phyloP scores from a whole-genome alignment of 2,329 filamentous ascomycete species.

The Allantophomopsis lycopodina region DNA sequence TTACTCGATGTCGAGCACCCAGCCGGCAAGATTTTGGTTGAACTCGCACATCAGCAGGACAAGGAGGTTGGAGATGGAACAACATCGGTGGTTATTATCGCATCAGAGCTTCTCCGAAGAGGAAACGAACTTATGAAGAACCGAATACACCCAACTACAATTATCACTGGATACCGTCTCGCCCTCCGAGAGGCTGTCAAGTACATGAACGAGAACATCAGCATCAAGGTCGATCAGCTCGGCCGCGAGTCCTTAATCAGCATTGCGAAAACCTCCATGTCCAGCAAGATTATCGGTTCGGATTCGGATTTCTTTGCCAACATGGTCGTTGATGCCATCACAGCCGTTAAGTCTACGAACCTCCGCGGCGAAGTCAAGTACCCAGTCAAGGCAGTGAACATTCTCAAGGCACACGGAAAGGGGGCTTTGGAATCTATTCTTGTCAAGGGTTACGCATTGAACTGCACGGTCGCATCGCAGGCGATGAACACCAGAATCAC shows the following conservation, averaged over 20 bases:
- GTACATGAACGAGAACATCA: slow-evolving; percentile 98
- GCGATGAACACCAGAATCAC: slow-evolving; percentile 89
- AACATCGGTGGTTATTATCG: slow-evolving; percentile 94
- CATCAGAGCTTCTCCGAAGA: slow-evolving; percentile 82
- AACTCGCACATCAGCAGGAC: slow-evolving; percentile 95
- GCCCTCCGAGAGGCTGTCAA: slow-evolving; percentile 92
- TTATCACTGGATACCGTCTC: slow-evolving; percentile 95
- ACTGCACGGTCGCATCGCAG: slow-evolving; percentile 97
- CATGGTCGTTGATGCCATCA: slow-evolving; percentile 95
- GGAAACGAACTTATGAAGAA: slow-evolving; percentile 99
- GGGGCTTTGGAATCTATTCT: slow-evolving; percentile 76
- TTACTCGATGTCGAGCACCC: slow-evolving; percentile 96
- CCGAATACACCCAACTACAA: slow-evolving; percentile 98
- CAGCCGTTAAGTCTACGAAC: slow-evolving; percentile 86
- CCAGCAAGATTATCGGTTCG: slow-evolving; percentile 92
- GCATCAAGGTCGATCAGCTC: slow-evolving; percentile 85
- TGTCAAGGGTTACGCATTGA: slow-evolving; percentile 92
- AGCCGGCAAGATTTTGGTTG: slow-evolving; percentile 94
- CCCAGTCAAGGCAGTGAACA: slow-evolving; percentile 97
- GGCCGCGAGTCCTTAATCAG: slow-evolving; percentile 82
- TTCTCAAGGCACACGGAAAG: slow-evolving; percentile 97
- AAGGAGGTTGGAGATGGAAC: slow-evolving; percentile 98
- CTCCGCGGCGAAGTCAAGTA: slow-evolving; percentile 87
- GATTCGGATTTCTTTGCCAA: slow-evolving; percentile 96
- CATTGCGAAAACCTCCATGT: slow-evolving; percentile 99